Base-by-base conservation (phyloP, 2,329 filamentous ascomycete species). In the Colletotrichum sp. region DNA sequence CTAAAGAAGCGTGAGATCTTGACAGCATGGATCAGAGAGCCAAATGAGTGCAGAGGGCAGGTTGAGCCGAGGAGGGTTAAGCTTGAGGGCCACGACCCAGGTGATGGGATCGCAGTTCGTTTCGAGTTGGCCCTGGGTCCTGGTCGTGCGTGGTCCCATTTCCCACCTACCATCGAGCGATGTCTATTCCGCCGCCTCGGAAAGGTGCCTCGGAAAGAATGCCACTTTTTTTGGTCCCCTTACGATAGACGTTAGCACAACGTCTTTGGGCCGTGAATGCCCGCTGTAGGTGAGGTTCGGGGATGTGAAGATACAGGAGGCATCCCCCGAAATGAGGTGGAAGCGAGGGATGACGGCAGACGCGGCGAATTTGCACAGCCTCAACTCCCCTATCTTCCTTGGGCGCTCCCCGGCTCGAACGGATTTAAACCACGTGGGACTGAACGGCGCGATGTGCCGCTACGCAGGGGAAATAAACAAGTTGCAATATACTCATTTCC, bases 1-100 rank as follows among this genome's bases (percentile, higher is more conserved):
- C 72, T 72, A 75, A 75, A 75, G 72, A 75, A 75, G 72, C 69
- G 69, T 34, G n/a, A 68, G 55, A 72, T 72, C 63, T 55, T 71
- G 69, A 63, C 52, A 52, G 60, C 63, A 63, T 72, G 69, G 69
- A 28, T 63, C 44, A 65, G 28, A 21, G 26, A 63, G 36, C 16
- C 36, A 39, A 57, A 63, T 24, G 30, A n/a, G 2, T 13, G 34
- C 34, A 21, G 21, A 62, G 21, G 55, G 72, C 52, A 72, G 39
- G 69, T 72, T 39, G 30, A 72, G 69, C 69, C 63, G 72, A 68
- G 55, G 28, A 63, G 26, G 18, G 26, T 59, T 28, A 28, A 28
- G n/a, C 18, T 32, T 21, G 7, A 28, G 59, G 16, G 44, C 44
- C 44, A 52, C n/a, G 28, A 39, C 21, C 36, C 36, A 16, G 67